Evolutionary conservation across 208 protist genomes (phyloP), one percentile per base, ranked within the genome.

Genomic region (Leishmania guyanensis): DNA sequence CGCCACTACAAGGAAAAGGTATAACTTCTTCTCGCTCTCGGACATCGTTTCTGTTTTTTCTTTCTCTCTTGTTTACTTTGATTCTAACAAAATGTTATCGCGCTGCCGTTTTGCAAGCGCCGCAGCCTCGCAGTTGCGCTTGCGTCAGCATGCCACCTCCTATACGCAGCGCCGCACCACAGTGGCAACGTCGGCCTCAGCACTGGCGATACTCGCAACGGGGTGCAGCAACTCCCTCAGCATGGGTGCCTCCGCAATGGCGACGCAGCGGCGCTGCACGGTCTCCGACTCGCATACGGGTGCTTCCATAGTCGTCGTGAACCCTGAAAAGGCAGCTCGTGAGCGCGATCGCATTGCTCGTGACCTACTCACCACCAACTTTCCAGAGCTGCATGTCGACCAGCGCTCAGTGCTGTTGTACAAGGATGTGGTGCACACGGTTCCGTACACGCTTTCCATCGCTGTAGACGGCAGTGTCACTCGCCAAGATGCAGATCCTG

Each of bases 331-430:
- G 65, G 86, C 89, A 2, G 89, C 89, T 29, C 88, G 88, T 80
- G 89, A 94, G 82, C 90, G 92, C n/a, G 89, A 94, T 75, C 89
- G 87, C 60, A 79, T 91, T 50, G 91, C 93, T 1, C 88, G 91
- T 43, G 86, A 82, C 69, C 68, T 93, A 75, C 90, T 96, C 43
- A 89, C 77, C 20, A 83, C 83, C 43, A 94, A 93, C 87, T 82
- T 86, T 20, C 85, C 88, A 14, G 66, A 84, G 74, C 75, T 69
- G 36, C 65, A 75, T 36, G 64, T 77, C 26, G 77, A 89, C 22
- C 77, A 84, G 60, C 88, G 82, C 29, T 78, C 69, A 2, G 79
- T 90, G 26, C 51, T 93, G 56, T 84, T 84, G 20, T 77, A 90
- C 75, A 86, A 78, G 3, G 93, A 90, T 43, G 29, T 96, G 22